These are phyloP conservation scores for Ilyonectria destructans DNA, from an alignment of 2,329 filamentous ascomycete genomes.

Conservation along the genomic window DNA sequence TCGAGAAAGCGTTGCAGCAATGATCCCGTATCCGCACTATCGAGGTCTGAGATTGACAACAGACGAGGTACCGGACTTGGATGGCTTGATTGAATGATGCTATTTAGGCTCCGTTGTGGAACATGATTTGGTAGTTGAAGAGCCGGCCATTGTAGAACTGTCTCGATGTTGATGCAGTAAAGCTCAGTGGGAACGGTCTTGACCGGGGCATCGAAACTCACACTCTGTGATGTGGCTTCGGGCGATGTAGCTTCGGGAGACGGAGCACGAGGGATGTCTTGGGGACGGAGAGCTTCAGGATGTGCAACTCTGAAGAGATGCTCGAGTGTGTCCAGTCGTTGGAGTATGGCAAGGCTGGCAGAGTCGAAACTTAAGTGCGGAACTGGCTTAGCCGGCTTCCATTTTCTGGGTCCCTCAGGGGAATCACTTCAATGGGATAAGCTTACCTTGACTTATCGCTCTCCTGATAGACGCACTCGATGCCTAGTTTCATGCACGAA, in stretches of 20 bases:
- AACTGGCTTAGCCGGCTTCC: background rate
- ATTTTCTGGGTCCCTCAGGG: no score
- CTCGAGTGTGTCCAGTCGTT: constrained; percentile 9
- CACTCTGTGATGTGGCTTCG: background rate
- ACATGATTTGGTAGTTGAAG: background rate
- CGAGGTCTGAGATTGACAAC: background rate
- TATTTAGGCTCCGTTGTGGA: background rate
- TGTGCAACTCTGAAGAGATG: constrained; percentile 5
- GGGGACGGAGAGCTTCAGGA: background rate
- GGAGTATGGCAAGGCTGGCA: constrained; percentile 19
- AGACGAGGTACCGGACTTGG: background rate
- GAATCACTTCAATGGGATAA: background rate
- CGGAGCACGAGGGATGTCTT: background rate
- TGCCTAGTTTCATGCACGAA: background rate
- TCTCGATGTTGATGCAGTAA: constrained; percentile 11
- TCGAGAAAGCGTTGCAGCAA: constrained; percentile 9
- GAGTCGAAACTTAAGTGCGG: constrained; percentile 12
- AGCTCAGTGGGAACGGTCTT: background rate
- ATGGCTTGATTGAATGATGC: background rate
- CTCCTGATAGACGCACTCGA: constrained; percentile 19
- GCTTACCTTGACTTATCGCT: constrained; percentile 16
- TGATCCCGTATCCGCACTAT: background rate
- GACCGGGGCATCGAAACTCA: background rate
- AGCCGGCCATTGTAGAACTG: constrained; percentile 11
- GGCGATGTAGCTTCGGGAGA: background rate